Evolutionary conservation across 2,329 filamentous ascomycete genomes (phyloP).

Genomic region (Pleoardoris graminearum): DNA sequence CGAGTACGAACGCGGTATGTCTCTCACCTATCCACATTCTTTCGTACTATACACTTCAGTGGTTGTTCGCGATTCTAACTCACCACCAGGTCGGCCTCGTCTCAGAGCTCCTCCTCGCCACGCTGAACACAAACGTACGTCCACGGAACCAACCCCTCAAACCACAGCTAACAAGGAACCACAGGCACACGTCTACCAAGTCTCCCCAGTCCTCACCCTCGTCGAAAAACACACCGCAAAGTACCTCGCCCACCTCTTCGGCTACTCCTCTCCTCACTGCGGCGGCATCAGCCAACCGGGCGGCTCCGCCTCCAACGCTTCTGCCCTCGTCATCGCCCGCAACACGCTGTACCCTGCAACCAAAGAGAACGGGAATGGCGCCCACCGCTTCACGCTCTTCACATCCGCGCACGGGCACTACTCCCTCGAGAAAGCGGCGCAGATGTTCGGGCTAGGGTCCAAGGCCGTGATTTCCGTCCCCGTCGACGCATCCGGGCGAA

Average conservation of each 20-base stretch:
- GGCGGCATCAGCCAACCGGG: conserved; percentile 79
- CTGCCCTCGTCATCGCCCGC: conserved; percentile 82
- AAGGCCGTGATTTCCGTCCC: conserved; percentile 72
- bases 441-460: conserved; percentile 82
- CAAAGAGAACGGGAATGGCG: conserved; percentile 71
- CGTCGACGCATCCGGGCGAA: conserved; percentile 72
- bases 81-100: conserved; percentile 70
- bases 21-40: background rate
- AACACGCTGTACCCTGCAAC: conserved; percentile 82
- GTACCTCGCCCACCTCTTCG: conserved; percentile 72
- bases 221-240: conserved; percentile 83
- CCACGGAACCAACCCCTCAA: background rate
- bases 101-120: conserved; percentile 80
- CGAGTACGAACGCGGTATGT: conserved; percentile 78
- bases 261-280: conserved; percentile 52
- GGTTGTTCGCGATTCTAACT: background rate
- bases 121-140: conserved; percentile 84
- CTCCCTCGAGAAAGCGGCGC: conserved; percentile 91
- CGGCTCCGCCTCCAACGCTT: conserved; percentile 81
- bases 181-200: conserved; percentile 85
- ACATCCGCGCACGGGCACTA: conserved; percentile 92
- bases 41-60: background rate
- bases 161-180: background rate
- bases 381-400: conserved; percentile 74
- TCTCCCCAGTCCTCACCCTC: conserved; percentile 83